Percentiles rank a stretch among this genome's conserved stretches.
Conservation (phyloP, 108 stramenopile species). For the Discostella stelligeroides region DNA sequence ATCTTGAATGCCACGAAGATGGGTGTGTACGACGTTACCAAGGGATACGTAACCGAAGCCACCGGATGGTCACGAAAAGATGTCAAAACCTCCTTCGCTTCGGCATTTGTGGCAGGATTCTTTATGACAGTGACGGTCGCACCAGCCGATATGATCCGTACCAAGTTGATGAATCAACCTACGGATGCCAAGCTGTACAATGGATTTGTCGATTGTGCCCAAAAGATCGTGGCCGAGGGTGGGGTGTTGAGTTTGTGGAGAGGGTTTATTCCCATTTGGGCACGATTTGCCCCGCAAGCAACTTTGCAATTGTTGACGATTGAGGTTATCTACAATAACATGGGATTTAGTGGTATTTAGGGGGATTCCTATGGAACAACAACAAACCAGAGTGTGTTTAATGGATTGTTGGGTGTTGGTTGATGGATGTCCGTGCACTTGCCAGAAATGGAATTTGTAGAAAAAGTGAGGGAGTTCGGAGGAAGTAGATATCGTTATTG, state of each 20-base stretch:
- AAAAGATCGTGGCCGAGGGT: conserved; percentile 74
- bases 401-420: no score
- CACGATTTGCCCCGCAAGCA: conserved; percentile 88
- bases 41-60: conserved; percentile 73
- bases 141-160: conserved; percentile 72
- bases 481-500: no score
- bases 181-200: conserved; percentile 82
- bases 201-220: conserved; percentile 75
- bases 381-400: no score
- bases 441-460: no score
- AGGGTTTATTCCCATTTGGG: conserved; percentile 91
- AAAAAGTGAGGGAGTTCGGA: no score
- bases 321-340: conserved; percentile 70
- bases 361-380: no score
- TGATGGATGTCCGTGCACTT: no score
- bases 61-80: conserved; percentile 85
- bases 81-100: conserved; percentile 62
- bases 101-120: conserved; percentile 87
- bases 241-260: conserved; percentile 79
- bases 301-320: conserved; percentile 88
- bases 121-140: conserved; percentile 90
- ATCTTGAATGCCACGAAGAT: conserved; percentile 95
- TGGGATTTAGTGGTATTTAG: conserved; percentile 84
- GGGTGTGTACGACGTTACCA: conserved; percentile 88
- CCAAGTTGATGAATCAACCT: conserved; percentile 88